Conservation (phyloP, 805 yeast species). For the Yarrowia phangngaensis region DNA sequence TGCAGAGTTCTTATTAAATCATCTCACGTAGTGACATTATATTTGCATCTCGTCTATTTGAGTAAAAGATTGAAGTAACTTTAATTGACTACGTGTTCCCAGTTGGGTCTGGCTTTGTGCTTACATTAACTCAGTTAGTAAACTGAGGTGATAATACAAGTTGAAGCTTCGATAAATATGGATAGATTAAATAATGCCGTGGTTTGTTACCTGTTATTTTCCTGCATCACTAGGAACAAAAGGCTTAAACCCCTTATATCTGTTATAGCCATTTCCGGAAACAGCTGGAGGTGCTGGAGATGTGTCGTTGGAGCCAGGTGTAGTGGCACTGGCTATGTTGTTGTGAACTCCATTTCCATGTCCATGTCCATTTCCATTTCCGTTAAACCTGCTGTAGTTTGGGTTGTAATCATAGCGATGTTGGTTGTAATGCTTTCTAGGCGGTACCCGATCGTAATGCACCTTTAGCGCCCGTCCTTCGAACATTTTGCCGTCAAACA, state of each 20-base stretch:
- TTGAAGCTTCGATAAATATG: too few relatives aligned
- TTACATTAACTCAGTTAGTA: too few relatives aligned
- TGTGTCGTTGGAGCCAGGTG: constrained; percentile 12
- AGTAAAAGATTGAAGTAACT: too few relatives aligned
- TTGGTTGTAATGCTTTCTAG: constrained; percentile 25
- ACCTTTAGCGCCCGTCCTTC: constrained; percentile 61
- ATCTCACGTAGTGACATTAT: too few relatives aligned
- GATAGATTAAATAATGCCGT: constrained; percentile 20
- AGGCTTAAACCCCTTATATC: constrained; percentile 25
- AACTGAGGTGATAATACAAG: too few relatives aligned
- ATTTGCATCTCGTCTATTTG: too few relatives aligned
- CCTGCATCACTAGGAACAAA: constrained; percentile 25
- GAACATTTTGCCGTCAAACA: constrained; percentile 52
- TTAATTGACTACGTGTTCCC: too few relatives aligned
- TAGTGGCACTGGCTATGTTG: constrained; percentile 13
- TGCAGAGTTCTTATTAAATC: too few relatives aligned
- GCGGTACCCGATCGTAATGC: constrained; percentile 46
- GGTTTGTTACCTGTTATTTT: constrained; percentile 10
- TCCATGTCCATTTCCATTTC: background rate
- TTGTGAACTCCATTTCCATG: too few relatives aligned
- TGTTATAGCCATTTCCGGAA: constrained; percentile 20
- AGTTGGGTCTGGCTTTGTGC: too few relatives aligned
- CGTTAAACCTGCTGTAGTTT: constrained; percentile 2
- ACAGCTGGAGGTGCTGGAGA: constrained; percentile 12
- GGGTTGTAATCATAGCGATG: constrained; percentile 7